A percentile compares a stretch with the other conserved stretches of the same genome.
Conservation (phyloP, 352 stramenopile species). For the Thraustochytrium striatum region DNA sequence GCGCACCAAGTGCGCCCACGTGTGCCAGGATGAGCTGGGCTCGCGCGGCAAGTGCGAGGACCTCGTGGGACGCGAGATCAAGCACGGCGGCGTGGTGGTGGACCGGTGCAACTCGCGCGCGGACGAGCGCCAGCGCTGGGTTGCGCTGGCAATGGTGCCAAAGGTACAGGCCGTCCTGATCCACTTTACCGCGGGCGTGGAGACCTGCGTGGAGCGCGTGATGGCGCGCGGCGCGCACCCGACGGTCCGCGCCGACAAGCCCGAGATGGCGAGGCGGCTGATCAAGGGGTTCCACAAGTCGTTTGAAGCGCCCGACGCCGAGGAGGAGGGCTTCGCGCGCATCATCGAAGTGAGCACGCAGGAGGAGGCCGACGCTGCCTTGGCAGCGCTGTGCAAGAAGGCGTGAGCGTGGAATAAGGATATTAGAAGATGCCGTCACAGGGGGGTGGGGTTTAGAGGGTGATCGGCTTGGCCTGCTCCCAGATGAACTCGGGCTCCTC, state of each 20-base stretch:
- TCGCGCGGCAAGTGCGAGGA: not conserved
- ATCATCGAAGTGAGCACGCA: too few species aligned
- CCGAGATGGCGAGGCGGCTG: not conserved
- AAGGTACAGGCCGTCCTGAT: not conserved
- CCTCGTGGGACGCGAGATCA: not conserved
- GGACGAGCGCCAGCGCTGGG: not conserved
- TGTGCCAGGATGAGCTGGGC: conserved; percentile 1
- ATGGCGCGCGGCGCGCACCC: not conserved
- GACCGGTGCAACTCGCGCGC: not conserved
- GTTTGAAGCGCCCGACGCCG: not conserved
- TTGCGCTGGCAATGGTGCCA: not conserved
- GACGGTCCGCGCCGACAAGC: not conserved
- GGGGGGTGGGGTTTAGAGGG: too few species aligned
- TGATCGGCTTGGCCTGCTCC: conserved; percentile 89
- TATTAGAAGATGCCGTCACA: too few species aligned
- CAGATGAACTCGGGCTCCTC: conserved; percentile 97
- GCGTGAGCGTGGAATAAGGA: too few species aligned
- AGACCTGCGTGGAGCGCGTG: not conserved
- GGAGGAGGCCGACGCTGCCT: too few species aligned
- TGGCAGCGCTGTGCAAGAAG: too few species aligned
- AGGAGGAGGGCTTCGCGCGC: not conserved
- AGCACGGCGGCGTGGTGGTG: not conserved
- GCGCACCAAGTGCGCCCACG: not conserved
- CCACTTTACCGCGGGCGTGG: not conserved
- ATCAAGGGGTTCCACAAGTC: not conserved